A percentile compares a stretch with the other conserved stretches of the same genome.
Conservation (phyloP, 2,329 filamentous ascomycete genomes). For the Raffaelea albimanens region DNA sequence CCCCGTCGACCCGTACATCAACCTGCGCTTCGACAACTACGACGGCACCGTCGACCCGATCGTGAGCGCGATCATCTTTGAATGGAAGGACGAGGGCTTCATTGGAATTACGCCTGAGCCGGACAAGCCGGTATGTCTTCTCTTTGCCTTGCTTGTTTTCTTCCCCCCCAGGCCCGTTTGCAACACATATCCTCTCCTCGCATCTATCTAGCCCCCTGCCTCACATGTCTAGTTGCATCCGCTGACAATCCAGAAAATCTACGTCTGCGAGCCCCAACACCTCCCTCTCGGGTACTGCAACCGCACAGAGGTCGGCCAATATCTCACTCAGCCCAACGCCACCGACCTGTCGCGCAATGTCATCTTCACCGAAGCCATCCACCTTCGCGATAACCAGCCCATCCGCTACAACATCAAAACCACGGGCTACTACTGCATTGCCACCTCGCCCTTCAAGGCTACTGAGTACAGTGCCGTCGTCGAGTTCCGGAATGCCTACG, state of each 20-base stretch:
- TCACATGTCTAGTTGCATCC: not conserved
- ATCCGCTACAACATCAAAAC: slow-evolving; percentile 79
- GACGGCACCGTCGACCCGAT: slow-evolving; percentile 59
- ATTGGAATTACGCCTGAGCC: slow-evolving; percentile 59
- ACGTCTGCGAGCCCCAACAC: slow-evolving; percentile 65
- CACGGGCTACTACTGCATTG: slow-evolving; percentile 94
- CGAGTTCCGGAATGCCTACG: slow-evolving; percentile 92
- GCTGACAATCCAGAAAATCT: slow-evolving; percentile 23
- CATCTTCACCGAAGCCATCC: slow-evolving; percentile 71
- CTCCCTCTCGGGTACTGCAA: slow-evolving; percentile 66
- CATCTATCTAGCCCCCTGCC: not conserved
- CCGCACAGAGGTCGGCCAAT: slow-evolving; percentile 69
- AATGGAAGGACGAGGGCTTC: slow-evolving; percentile 78
- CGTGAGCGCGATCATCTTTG: slow-evolving; percentile 82
- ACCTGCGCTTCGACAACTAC: slow-evolving; percentile 62
- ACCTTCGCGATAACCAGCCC: slow-evolving; percentile 64
- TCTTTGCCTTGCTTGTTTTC: not conserved
- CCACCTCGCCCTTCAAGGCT: slow-evolving; percentile 60
- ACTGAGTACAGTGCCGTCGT: slow-evolving; percentile 70
- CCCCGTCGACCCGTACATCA: slow-evolving; percentile 78
- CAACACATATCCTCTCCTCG: no score
- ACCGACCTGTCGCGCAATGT: slow-evolving; percentile 59
- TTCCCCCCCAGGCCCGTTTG: not conserved
- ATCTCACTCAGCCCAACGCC: slow-evolving; percentile 70
- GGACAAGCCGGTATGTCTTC: slow-evolving; percentile 18